These are phyloP conservation scores for Trypanosoma rangeli DNA, from an alignment of 208 protist species.

Conservation along the genomic window DNA sequence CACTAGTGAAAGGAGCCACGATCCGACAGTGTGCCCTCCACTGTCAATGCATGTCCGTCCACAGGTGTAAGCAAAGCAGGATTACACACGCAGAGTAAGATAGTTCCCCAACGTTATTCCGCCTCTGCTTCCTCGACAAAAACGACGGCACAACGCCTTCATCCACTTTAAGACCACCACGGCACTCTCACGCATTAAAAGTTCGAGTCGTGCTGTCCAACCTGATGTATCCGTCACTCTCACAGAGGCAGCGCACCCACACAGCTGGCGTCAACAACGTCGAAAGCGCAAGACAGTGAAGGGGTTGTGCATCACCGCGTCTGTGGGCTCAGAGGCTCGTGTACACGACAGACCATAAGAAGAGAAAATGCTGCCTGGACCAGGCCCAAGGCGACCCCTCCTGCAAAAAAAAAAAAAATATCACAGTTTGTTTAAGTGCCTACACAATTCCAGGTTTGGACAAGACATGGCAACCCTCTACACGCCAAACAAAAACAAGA, in stretches of 20 bases:
- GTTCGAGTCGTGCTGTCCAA: not conserved
- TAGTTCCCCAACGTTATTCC: not conserved
- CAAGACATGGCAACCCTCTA: too few relatives aligned
- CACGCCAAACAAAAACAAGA: too few relatives aligned
- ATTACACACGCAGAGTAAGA: not conserved
- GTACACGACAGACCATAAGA: too few relatives aligned
- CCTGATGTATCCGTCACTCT: not conserved
- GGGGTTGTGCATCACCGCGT: too few relatives aligned
- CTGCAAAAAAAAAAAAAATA: too few relatives aligned
- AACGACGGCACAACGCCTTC: not conserved
- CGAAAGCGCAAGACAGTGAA: too few relatives aligned
- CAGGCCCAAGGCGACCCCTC: too few relatives aligned
- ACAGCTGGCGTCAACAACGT: too few relatives aligned
- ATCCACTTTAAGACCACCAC: not conserved
- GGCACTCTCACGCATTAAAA: not conserved
- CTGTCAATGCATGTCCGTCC: not conserved
- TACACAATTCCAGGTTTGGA: too few relatives aligned
- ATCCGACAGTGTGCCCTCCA: not conserved
- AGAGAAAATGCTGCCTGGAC: too few relatives aligned
- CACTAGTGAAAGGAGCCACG: not conserved
- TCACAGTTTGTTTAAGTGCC: too few relatives aligned
- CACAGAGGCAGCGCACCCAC: not conserved
- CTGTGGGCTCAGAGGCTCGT: too few relatives aligned
- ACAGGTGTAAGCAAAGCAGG: not conserved
- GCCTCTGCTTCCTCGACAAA: not conserved